phyloP scores from a whole-genome alignment of 306 rosid species.

The Gynostemma pentaphyllum region DNA sequence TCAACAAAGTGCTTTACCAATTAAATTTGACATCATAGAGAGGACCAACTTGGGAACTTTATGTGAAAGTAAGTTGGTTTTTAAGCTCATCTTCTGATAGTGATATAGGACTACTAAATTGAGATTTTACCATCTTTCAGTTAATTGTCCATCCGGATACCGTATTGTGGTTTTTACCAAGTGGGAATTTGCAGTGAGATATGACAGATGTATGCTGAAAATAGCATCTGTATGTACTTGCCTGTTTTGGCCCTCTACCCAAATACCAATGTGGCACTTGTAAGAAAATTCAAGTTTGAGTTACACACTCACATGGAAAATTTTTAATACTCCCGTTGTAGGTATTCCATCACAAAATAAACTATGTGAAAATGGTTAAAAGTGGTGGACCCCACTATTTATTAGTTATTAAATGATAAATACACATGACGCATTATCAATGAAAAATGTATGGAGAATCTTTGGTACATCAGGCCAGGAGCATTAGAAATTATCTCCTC shows the following conservation, averaged over 20 bases:
- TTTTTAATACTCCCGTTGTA: too few species aligned
- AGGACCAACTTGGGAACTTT: slow-evolving; percentile 53
- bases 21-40: slow-evolving; percentile 38
- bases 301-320: too few species aligned
- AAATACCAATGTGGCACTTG: neutral
- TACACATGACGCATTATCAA: too few species aligned
- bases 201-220: neutral
- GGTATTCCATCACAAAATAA: too few species aligned
- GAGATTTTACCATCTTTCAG: neutral
- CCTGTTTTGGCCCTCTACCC: neutral
- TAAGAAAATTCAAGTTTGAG: neutral
- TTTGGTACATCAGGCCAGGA: too few species aligned
- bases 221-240: neutral
- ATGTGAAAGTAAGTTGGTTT: slow-evolving; percentile 42
- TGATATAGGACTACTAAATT: neutral
- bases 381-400: too few species aligned
- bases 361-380: too few species aligned
- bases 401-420: too few species aligned
- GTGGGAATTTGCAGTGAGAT: neutral
- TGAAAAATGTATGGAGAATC: too few species aligned
- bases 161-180: neutral
- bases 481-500: too few species aligned
- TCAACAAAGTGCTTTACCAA: slow-evolving; percentile 31
- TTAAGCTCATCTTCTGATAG: slow-evolving; percentile 13
- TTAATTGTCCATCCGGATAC: neutral